Percentiles rank a stretch among this genome's conserved stretches.
These are phyloP conservation scores for Madurella mycetomatis DNA, from an alignment of 2,329 filamentous ascomycete species.

Conservation along the genomic window DNA sequence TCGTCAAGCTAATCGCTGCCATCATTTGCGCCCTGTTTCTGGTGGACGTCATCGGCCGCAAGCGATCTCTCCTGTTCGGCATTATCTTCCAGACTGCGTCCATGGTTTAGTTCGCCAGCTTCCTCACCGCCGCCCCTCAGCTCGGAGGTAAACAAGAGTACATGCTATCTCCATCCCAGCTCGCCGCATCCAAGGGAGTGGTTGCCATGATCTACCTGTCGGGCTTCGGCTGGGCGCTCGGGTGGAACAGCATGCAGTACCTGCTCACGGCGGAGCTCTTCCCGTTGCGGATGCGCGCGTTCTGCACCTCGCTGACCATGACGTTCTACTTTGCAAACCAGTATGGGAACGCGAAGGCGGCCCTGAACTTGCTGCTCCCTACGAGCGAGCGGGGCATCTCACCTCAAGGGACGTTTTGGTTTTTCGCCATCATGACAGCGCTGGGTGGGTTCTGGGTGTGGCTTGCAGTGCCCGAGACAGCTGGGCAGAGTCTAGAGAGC, in stretches of 20 bases:
- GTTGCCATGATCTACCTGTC: slow-evolving; percentile 70
- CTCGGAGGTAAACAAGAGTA: slow-evolving; percentile 42
- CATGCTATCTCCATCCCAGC: slow-evolving; percentile 41
- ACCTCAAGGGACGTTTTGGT: slow-evolving; percentile 69
- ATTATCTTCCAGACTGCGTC: slow-evolving; percentile 56
- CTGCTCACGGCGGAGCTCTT: slow-evolving; percentile 74
- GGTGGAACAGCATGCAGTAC: slow-evolving; percentile 76
- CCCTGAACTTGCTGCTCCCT: slow-evolving; percentile 67
- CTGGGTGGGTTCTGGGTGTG: slow-evolving; percentile 66
- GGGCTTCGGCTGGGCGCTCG: slow-evolving; percentile 65
- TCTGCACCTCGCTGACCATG: slow-evolving; percentile 70
- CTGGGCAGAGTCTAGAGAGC: slow-evolving; percentile 59
- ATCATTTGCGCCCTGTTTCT: slow-evolving; percentile 71
- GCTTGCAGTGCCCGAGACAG: slow-evolving; percentile 69
- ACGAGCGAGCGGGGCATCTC: slow-evolving; percentile 43
- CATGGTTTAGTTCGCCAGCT: slow-evolving; percentile 60
- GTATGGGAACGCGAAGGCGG: slow-evolving; percentile 70
- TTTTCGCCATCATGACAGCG: slow-evolving; percentile 65
- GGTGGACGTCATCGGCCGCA: slow-evolving; percentile 73
- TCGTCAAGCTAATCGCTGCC: slow-evolving; percentile 66
- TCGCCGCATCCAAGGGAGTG: slow-evolving; percentile 57
- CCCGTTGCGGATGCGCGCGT: slow-evolving; percentile 66
- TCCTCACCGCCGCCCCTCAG: slow-evolving; percentile 58
- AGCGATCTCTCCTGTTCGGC: slow-evolving; percentile 58
- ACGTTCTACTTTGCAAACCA: slow-evolving; percentile 75